Percentiles rank a stretch among this genome's conserved stretches.
phyloP scores from a whole-genome alignment of 2,329 filamentous ascomycete genomes.

The Leptographium radiaticola region DNA sequence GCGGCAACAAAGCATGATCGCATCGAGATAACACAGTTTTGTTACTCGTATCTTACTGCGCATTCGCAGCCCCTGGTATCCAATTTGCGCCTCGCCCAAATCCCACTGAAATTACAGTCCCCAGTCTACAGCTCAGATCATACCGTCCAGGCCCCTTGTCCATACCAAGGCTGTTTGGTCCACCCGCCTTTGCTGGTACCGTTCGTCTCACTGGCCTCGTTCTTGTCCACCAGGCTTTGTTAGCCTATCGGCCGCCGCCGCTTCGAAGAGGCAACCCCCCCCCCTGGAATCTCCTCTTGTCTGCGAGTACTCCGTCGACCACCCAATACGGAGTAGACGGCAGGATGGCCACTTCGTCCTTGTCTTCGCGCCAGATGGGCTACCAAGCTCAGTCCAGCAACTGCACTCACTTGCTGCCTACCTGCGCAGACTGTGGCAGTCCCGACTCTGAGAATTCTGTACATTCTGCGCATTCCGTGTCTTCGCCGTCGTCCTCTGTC shows the following conservation, averaged over 20 bases:
- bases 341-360: neutral
- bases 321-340: neutral
- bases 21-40: conserved; percentile 5
- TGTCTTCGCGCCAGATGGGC: conserved; percentile 3
- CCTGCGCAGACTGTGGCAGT: neutral
- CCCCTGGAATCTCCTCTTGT: neutral
- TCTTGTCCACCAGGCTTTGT: neutral
- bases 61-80: neutral
- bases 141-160: neutral
- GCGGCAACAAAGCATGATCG: conserved; percentile 3
- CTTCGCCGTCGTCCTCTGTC: neutral
- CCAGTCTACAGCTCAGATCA: neutral
- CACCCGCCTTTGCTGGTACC: neutral
- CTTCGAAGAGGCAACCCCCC: neutral
- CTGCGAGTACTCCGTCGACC: conserved; percentile 2
- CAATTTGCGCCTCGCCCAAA: conserved; percentile 11
- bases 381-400: conserved; percentile 1
- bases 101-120: conserved; percentile 19
- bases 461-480: too few relatives aligned
- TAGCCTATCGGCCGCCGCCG: neutral
- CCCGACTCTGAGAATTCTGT: neutral
- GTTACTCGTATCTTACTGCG: conserved; percentile 5
- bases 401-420: neutral
- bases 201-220: conserved; percentile 2
- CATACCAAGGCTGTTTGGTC: neutral